phyloP scores from a whole-genome alignment of 805 yeast genomes.

The Starmerella vitae region DNA sequence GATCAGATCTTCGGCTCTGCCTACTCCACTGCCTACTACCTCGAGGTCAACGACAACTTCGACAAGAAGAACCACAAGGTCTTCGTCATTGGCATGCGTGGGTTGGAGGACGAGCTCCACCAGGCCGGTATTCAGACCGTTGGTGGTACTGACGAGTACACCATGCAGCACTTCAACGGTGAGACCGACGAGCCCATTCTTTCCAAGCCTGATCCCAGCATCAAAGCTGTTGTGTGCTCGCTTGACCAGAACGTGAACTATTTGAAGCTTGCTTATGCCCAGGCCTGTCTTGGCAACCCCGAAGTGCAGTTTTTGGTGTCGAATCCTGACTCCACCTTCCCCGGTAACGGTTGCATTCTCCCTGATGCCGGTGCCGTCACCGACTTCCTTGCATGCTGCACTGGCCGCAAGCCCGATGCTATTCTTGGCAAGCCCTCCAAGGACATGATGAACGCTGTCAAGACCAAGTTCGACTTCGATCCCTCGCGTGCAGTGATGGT shows the following conservation, averaged over 20 bases:
- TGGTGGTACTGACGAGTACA: conserved; percentile 69
- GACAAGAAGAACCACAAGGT: conserved; percentile 58
- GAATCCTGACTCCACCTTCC: conserved; percentile 89
- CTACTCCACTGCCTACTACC: conserved; percentile 82
- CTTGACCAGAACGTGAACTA: conserved; percentile 66
- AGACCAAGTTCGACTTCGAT: conserved; percentile 45
- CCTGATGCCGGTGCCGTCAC: conserved; percentile 95
- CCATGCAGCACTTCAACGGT: conserved; percentile 40
- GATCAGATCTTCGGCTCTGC: conserved; percentile 84
- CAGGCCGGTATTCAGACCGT: conserved; percentile 59
- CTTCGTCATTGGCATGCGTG: conserved; percentile 80
- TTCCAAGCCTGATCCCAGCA: conserved; percentile 47
- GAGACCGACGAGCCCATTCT: conserved; percentile 29
- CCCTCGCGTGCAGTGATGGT: conserved; percentile 63
- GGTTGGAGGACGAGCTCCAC: conserved; percentile 65
- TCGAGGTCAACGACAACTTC: conserved; percentile 59
- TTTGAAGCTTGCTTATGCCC: conserved; percentile 62
- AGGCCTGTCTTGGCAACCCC: conserved; percentile 62
- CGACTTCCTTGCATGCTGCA: conserved; percentile 55
- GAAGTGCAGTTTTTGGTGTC: conserved; percentile 73
- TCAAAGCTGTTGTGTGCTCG: conserved; percentile 86
- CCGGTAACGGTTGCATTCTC: conserved; percentile 66
- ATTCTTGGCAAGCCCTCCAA: conserved; percentile 79
- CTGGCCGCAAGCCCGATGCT: conserved; percentile 74
- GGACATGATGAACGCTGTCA: conserved; percentile 81